Percentiles rank a stretch among this genome's conserved stretches.
Conservation (phyloP, 768 basidiomycete genomes). For the Macrolepiota fuliginosa region DNA sequence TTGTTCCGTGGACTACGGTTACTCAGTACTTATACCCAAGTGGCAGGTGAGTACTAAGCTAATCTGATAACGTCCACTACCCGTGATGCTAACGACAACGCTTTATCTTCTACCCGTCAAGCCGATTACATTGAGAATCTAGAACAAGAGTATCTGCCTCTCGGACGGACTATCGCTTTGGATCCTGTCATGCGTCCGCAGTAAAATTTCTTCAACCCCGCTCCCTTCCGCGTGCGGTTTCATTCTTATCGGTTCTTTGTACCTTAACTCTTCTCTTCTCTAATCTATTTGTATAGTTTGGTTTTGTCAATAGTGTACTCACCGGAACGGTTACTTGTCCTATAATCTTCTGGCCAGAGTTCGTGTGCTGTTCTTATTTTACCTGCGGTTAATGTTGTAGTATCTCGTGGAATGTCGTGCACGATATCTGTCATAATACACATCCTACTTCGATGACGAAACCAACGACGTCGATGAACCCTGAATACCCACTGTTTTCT, state of each 20-base stretch:
- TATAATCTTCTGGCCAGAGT: neutral
- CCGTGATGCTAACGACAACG: neutral
- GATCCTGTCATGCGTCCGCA: neutral
- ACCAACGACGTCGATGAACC: neutral
- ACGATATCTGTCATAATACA: neutral
- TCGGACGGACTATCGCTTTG: neutral
- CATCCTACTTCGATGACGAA: too few species aligned
- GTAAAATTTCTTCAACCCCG: neutral
- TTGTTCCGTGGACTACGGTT: slow-evolving; percentile 10
- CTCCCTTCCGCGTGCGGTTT: neutral
- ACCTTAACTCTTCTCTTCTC: neutral
- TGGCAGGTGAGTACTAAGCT: slow-evolving; percentile 4
- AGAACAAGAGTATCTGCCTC: slow-evolving; percentile 8
- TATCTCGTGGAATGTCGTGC: neutral
- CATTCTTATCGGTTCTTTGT: neutral
- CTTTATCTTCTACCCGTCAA: neutral
- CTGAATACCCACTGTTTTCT: neutral
- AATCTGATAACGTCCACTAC: neutral
- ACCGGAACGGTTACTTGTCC: neutral
- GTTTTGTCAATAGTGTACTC: neutral
- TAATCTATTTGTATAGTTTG: neutral
- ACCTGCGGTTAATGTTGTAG: neutral
- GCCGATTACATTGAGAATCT: slow-evolving; percentile 9
- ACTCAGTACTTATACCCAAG: slow-evolving; percentile 11
- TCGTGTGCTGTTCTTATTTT: neutral